Conservation (phyloP, 148 eudicot species). For the Amaranthus hypochondriacus region DNA sequence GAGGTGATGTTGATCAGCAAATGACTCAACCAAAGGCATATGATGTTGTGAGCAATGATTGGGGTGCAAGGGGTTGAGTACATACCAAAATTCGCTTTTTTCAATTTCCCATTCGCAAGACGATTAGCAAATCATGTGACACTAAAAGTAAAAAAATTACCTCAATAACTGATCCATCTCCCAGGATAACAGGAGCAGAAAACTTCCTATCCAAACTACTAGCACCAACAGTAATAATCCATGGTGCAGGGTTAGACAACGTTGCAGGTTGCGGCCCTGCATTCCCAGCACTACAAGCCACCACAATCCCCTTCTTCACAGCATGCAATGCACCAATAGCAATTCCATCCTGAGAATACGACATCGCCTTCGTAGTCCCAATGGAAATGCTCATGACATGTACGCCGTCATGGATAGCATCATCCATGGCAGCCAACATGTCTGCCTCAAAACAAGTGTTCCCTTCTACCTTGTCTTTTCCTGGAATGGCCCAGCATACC, state of each 20-base stretch:
- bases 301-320: conserved; percentile 49
- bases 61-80: too few relatives aligned
- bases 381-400: conserved; percentile 68
- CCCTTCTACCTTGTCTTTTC: conserved; percentile 44
- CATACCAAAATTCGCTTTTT: too few relatives aligned
- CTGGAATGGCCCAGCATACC: conserved; percentile 69
- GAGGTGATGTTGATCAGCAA: too few relatives aligned
- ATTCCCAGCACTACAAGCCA: conserved; percentile 74
- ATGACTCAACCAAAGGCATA: too few relatives aligned
- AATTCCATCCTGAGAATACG: conserved; percentile 42
- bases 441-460: conserved; percentile 69
- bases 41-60: too few relatives aligned
- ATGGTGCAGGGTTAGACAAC: conserved; percentile 63
- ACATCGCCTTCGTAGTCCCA: conserved; percentile 30
- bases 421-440: conserved; percentile 85
- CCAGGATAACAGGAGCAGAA: conserved; percentile 51
- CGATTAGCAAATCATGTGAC: too few relatives aligned
- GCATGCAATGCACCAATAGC: conserved; percentile 84
- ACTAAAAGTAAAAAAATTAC: conserved; percentile 22
- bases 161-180: conserved; percentile 52
- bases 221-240: conserved; percentile 88
- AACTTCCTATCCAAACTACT: conserved; percentile 72
- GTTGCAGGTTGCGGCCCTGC: conserved; percentile 48
- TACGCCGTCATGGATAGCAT: conserved; percentile 79
- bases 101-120: too few relatives aligned